Conservation (phyloP, 1,284 basidiomycete genomes). For the Ustilago esculenta region DNA sequence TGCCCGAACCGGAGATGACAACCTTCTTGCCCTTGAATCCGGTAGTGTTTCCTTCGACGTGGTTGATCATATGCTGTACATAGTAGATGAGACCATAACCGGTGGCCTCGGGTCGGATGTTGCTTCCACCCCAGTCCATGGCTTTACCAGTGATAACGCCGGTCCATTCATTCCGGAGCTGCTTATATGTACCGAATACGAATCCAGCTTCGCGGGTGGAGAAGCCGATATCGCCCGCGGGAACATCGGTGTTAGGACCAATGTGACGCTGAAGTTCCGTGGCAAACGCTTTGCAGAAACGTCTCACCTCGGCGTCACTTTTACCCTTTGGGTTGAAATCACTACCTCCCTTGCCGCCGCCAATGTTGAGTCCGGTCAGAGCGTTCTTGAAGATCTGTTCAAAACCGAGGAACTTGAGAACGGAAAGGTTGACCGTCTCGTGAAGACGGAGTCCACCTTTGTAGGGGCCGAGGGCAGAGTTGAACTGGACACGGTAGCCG, state of each 20-base stretch:
- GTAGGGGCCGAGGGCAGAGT: conserved; percentile 83
- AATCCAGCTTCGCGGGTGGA: conserved; percentile 69
- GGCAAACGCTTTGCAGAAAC: conserved; percentile 71
- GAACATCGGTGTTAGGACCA: conserved; percentile 77
- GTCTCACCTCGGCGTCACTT: conserved; percentile 78
- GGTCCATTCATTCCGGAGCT: conserved; percentile 78
- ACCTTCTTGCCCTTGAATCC: conserved; percentile 73
- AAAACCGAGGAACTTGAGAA: conserved; percentile 86
- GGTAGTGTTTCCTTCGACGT: conserved; percentile 64
- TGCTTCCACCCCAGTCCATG: conserved; percentile 73
- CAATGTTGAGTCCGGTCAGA: conserved; percentile 80
- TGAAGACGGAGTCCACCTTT: conserved; percentile 84
- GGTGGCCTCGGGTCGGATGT: conserved; percentile 64
- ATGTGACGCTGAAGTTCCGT: conserved; percentile 59
- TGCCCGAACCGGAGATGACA: conserved; percentile 76
- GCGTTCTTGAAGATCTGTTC: conserved; percentile 87
- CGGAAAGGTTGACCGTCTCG: conserved; percentile 82
- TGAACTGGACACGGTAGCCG: conserved; percentile 83
- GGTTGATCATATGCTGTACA: conserved; percentile 74
- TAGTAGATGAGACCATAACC: conserved; percentile 83
- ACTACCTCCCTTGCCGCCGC: conserved; percentile 73
- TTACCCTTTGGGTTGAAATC: conserved; percentile 87
- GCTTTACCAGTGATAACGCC: conserved; percentile 84
- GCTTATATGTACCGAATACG: conserved; percentile 73
- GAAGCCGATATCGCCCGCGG: conserved; percentile 79